These are phyloP conservation scores for Moesziomyces sp. DNA, from an alignment of 1,284 basidiomycete genomes.

Conservation along the genomic window DNA sequence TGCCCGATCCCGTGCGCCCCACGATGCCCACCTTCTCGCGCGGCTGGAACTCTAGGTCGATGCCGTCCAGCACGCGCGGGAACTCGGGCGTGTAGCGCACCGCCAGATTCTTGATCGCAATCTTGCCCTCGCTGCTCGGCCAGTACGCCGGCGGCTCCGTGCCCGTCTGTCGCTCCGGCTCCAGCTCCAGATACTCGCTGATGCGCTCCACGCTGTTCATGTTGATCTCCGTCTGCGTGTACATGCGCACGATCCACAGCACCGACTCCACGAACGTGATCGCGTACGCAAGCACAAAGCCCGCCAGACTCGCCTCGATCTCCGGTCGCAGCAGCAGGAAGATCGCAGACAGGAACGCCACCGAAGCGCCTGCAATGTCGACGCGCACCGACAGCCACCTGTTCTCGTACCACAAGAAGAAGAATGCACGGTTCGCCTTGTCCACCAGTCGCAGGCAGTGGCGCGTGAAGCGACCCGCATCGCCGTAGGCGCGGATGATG, in stretches of 20 bases:
- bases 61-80: conserved; percentile 60
- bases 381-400: conserved; percentile 67
- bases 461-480: conserved; percentile 79
- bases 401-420: conserved; percentile 73
- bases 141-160: conserved; percentile 65
- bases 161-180: conserved; percentile 56
- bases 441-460: conserved; percentile 65
- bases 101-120: conserved; percentile 63
- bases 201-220: conserved; percentile 68
- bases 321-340: conserved; percentile 71
- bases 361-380: conserved; percentile 61
- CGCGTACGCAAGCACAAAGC: conserved; percentile 62
- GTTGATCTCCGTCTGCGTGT: conserved; percentile 67
- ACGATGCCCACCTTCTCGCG: conserved; percentile 67
- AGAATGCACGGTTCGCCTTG: conserved; percentile 70
- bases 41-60: conserved; percentile 62
- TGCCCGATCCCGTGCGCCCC: conserved; percentile 81
- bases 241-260: conserved; percentile 67
- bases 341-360: conserved; percentile 66
- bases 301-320: conserved; percentile 63
- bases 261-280: conserved; percentile 75
- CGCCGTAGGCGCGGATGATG: conserved; percentile 88
- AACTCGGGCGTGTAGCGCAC: conserved; percentile 67
- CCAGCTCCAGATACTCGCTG: conserved; percentile 63
- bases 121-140: conserved; percentile 62